These are phyloP conservation scores for Cruciata laevipes DNA, from an alignment of 257 asterid genomes.

Conservation along the genomic window DNA sequence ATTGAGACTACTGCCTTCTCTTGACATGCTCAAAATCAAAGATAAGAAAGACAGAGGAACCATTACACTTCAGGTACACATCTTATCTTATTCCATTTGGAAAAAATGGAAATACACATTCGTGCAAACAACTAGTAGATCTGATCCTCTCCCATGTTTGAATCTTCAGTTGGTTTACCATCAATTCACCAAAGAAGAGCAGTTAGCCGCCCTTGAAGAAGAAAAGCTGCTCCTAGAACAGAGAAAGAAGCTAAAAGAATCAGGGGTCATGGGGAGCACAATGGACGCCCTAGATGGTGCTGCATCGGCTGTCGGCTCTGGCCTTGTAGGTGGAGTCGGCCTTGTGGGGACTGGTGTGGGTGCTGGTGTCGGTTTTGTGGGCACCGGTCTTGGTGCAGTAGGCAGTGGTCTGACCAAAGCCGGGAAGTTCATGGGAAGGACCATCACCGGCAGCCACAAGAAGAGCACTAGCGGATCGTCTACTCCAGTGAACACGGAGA, in stretches of 20 bases:
- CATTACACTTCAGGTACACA: constrained; percentile 54
- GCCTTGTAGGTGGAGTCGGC: constrained; percentile 60
- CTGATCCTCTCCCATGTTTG: neutral
- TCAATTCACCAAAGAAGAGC: constrained; percentile 84
- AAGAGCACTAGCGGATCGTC: constrained; percentile 64
- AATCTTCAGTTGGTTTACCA: constrained; percentile 65
- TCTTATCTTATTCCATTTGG: neutral
- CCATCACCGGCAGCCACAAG: constrained; percentile 49
- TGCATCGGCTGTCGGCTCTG: constrained; percentile 61
- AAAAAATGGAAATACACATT: neutral
- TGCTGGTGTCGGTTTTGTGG: constrained; percentile 74
- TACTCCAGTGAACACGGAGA: constrained; percentile 64
- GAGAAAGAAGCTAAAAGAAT: constrained; percentile 84
- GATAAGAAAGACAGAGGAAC: constrained; percentile 94
- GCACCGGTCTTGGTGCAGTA: constrained; percentile 77
- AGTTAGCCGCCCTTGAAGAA: constrained; percentile 68
- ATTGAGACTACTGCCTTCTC: constrained; percentile 62
- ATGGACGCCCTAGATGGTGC: constrained; percentile 94
- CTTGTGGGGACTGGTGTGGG: constrained; percentile 63
- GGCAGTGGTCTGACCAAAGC: constrained; percentile 83
- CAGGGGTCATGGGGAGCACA: constrained; percentile 88
- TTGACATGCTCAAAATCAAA: constrained; percentile 79
- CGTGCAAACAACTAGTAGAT: neutral
- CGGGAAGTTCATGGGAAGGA: constrained; percentile 85
- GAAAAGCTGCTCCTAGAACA: constrained; percentile 78